These are phyloP conservation scores for Rhodosporidiobolus sp. DNA, from an alignment of 768 basidiomycete species.

Conservation along the genomic window DNA sequence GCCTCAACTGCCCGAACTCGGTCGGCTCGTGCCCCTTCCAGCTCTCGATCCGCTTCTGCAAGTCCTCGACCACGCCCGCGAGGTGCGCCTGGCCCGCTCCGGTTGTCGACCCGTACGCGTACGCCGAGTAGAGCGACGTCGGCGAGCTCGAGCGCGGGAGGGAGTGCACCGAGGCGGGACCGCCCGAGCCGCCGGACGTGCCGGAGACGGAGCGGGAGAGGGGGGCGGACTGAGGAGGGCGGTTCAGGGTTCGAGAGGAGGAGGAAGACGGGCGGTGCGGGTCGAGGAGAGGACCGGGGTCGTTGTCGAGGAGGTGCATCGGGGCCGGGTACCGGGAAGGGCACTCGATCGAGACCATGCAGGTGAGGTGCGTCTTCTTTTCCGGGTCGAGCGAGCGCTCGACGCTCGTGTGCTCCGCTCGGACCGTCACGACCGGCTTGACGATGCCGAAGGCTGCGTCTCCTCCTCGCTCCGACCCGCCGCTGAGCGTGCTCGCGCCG, in stretches of 20 bases:
- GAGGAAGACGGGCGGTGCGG: neutral
- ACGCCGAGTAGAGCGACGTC: slow-evolving; percentile 26
- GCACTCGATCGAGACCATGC: slow-evolving; percentile 88
- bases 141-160: slow-evolving; percentile 17
- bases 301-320: neutral
- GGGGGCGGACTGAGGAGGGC: neutral
- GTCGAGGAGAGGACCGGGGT: neutral
- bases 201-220: neutral
- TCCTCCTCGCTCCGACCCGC: slow-evolving; percentile 48
- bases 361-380: slow-evolving; percentile 80
- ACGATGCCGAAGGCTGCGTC: slow-evolving; percentile 61
- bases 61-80: slow-evolving; percentile 76
- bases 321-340: slow-evolving; percentile 62
- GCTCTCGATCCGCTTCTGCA: slow-evolving; percentile 83
- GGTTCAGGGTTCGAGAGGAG: neutral
- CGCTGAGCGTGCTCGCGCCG: slow-evolving; percentile 41
- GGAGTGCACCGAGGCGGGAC: slow-evolving; percentile 10
- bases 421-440: slow-evolving; percentile 87
- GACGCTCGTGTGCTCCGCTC: slow-evolving; percentile 83
- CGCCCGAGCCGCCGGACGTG: neutral
- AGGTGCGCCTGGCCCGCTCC: slow-evolving; percentile 57
- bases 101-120: slow-evolving; percentile 22
- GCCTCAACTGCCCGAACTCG: slow-evolving; percentile 73
- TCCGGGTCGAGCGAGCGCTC: slow-evolving; percentile 60
- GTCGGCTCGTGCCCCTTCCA: slow-evolving; percentile 92